phyloP scores from a whole-genome alignment of 495 filamentous ascomycete genomes.

The Aspergillus egyptiacus region DNA sequence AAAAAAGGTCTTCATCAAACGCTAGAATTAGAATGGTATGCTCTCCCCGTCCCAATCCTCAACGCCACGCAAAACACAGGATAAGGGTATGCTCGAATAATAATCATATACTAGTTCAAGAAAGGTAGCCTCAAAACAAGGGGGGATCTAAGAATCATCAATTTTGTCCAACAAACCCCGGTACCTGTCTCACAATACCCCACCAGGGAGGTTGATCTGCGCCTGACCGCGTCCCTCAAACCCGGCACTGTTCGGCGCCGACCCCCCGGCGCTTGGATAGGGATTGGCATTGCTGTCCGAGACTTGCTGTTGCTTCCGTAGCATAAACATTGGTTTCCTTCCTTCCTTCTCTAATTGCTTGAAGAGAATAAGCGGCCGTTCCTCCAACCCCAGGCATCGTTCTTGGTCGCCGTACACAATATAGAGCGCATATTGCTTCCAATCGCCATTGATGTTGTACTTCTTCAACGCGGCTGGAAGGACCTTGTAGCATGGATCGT shows the following conservation, averaged over 20 bases:
- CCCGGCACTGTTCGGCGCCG: conserved; percentile 38
- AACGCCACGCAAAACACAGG: background rate
- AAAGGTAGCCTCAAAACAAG: background rate
- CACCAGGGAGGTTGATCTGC: conserved; percentile 41
- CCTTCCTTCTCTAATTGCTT: conserved; percentile 96
- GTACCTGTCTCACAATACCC: conserved; percentile 35
- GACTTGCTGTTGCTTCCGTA: conserved; percentile 55
- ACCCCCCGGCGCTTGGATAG: conserved; percentile 21
- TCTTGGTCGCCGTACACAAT: conserved; percentile 98
- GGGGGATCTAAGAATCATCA: conserved; percentile 1
- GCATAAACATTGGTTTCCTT: conserved; percentile 98
- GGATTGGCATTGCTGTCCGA: conserved; percentile 19
- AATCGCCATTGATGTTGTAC: conserved; percentile 96
- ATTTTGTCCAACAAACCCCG: background rate
- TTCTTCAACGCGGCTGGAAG: conserved; percentile 92
- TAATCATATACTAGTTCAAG: background rate
- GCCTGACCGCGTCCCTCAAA: conserved; percentile 37
- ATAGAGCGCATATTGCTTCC: conserved; percentile 94
- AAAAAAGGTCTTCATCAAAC: too few species aligned
- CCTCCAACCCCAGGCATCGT: conserved; percentile 82
- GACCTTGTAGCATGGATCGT: conserved; percentile 96
- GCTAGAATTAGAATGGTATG: background rate
- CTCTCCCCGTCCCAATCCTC: background rate
- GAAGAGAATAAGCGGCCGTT: conserved; percentile 91
- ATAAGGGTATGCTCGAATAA: background rate